Conservation (phyloP, 371 early-diverging fungal genomes). For the Mortierella sp. region DNA sequence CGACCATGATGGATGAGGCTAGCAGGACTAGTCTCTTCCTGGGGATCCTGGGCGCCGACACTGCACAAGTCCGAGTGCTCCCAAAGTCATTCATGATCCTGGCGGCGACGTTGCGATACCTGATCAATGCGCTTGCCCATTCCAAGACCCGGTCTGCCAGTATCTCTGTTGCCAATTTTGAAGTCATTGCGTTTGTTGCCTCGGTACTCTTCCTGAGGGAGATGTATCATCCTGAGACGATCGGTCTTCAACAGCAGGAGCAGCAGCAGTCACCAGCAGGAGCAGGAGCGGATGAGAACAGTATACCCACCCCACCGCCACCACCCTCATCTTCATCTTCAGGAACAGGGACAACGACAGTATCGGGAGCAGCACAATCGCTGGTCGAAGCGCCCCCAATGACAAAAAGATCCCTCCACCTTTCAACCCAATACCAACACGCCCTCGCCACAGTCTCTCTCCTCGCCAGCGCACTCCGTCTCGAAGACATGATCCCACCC, state of each 20-base stretch:
- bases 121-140: slow-evolving; percentile 49
- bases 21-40: slow-evolving; percentile 52
- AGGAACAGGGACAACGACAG: background rate
- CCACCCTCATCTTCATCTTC: background rate
- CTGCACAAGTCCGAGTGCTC: slow-evolving; percentile 34
- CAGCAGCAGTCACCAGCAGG: background rate
- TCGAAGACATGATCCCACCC: slow-evolving; percentile 49
- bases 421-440: slow-evolving; percentile 55
- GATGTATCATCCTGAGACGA: slow-evolving; percentile 31
- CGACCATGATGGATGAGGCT: slow-evolving; percentile 18
- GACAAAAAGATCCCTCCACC: slow-evolving; percentile 50
- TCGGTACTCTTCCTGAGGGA: slow-evolving; percentile 42
- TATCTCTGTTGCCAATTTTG: slow-evolving; percentile 46
- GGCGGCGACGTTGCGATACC: slow-evolving; percentile 49
- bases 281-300: slow-evolving; percentile 1
- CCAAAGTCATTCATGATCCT: slow-evolving; percentile 44
- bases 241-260: background rate
- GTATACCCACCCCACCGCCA: slow-evolving; percentile 27
- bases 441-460: slow-evolving; percentile 39
- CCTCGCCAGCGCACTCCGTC: slow-evolving; percentile 44
- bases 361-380: slow-evolving; percentile 8
- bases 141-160: slow-evolving; percentile 51
- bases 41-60: slow-evolving; percentile 48
- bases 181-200: slow-evolving; percentile 55
- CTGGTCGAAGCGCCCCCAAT: slow-evolving; percentile 49